Conservation (phyloP, 257 asterid species). For the Paraleonurus japonicus region DNA sequence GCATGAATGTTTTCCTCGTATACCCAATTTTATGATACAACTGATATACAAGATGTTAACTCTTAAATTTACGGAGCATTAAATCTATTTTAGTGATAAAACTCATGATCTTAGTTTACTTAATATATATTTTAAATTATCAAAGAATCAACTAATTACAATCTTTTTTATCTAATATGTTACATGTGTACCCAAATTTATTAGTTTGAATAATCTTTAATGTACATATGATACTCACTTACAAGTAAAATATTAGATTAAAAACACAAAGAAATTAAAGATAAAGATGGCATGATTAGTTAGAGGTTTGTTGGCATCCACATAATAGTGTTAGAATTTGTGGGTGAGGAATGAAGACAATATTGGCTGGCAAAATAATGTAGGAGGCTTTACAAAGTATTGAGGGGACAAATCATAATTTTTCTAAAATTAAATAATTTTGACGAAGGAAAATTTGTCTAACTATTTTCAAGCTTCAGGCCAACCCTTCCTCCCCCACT, state of each 20-base stretch:
- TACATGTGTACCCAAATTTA: neutral
- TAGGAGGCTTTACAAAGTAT: neutral
- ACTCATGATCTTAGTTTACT: no score
- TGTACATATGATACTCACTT: neutral
- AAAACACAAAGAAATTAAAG: neutral
- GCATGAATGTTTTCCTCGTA: no score
- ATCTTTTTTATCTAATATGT: neutral
- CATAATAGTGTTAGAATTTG: conserved; percentile 3
- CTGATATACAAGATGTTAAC: no score
- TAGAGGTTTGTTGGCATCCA: neutral
- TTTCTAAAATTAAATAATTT: conserved; percentile 5
- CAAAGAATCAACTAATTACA: no score
- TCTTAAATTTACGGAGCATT: no score
- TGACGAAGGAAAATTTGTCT: conserved; percentile 15
- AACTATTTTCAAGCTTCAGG: conserved; percentile 16
- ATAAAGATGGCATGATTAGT: neutral
- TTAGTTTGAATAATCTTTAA: no score
- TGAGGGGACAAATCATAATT: conserved; percentile 25
- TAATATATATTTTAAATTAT: no score
- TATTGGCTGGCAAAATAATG: conserved; percentile 26
- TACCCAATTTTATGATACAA: no score
- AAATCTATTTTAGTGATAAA: no score
- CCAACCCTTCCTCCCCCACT: conserved; percentile 10
- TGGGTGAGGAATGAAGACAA: conserved; percentile 23
- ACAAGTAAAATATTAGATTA: neutral